Percentiles rank a stretch among this genome's conserved stretches.
phyloP scores from a whole-genome alignment of 2,329 filamentous ascomycete species.

The Colletotrichum zoysiae region DNA sequence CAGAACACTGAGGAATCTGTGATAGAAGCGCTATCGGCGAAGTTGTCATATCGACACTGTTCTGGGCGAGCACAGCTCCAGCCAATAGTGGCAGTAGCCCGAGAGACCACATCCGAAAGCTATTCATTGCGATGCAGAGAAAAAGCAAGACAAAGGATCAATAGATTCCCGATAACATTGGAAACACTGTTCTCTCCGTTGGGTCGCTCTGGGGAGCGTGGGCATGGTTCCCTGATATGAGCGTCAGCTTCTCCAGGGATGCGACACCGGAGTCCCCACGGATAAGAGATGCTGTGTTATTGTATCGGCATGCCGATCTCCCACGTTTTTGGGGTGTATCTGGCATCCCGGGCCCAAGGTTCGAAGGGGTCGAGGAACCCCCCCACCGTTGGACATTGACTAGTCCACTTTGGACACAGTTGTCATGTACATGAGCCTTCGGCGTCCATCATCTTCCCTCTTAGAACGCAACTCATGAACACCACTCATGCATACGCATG shows the following conservation, averaged over 20 bases:
- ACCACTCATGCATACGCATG: constrained; percentile 17
- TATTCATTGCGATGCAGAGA: constrained; percentile 23
- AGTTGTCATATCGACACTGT: neutral
- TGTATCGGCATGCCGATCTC: constrained; percentile 17
- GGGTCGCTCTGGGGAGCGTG: constrained; percentile 12
- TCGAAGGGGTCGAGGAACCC: constrained; percentile 20
- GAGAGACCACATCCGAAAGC: constrained; percentile 13
- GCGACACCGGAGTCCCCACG: neutral
- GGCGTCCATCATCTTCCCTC: constrained; percentile 3
- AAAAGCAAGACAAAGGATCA: neutral
- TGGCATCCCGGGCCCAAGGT: neutral
- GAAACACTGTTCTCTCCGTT: constrained; percentile 5
- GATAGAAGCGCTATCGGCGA: constrained; percentile 22
- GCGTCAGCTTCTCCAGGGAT: neutral
- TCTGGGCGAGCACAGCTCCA: constrained; percentile 14
- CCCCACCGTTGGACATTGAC: constrained; percentile 7
- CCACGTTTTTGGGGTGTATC: neutral
- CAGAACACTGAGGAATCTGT: constrained; percentile 28
- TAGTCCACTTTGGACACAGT: constrained; percentile 6
- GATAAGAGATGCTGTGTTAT: neutral
- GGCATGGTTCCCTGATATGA: constrained; percentile 28
- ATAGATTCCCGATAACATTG: neutral
- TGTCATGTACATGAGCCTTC: constrained; percentile 7
- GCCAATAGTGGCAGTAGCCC: constrained; percentile 28
- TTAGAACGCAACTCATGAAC: constrained; percentile 18